phyloP scores from a whole-genome alignment of 2,329 filamentous ascomycete genomes.

The Colletotrichum viniferum region DNA sequence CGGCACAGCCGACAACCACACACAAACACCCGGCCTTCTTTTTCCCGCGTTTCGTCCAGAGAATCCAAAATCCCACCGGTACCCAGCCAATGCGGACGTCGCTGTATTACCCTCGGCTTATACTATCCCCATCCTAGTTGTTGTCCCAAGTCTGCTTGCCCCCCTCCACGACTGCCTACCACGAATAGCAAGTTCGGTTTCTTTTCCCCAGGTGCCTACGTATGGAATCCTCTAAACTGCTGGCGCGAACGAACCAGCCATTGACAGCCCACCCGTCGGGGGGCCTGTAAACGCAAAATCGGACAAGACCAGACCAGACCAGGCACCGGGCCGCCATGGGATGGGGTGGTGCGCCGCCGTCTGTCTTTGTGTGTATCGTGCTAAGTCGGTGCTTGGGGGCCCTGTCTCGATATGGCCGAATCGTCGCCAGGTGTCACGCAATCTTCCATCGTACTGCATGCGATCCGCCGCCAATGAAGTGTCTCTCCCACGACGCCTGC shows the following conservation, averaged over 20 bases:
- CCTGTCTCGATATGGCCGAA: conserved; percentile 2
- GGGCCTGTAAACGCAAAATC: background rate
- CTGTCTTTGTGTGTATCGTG: background rate
- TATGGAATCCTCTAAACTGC: background rate
- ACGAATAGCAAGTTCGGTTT: background rate
- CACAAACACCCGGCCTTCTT: conserved; percentile 3
- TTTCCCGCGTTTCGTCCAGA: conserved; percentile 20
- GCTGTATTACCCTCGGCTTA: conserved; percentile 1
- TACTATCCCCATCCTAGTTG: background rate
- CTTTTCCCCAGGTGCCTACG: background rate
- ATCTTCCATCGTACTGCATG: conserved; percentile 12
- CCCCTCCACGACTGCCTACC: background rate
- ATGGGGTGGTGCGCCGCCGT: background rate
- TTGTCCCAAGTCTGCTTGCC: background rate
- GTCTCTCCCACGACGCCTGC: background rate
- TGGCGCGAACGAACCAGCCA: background rate
- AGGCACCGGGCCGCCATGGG: conserved; percentile 4
- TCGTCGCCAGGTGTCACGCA: conserved; percentile 10
- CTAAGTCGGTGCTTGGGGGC: background rate
- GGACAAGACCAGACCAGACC: background rate
- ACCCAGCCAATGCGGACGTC: background rate
- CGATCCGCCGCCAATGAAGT: background rate
- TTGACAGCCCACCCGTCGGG: background rate
- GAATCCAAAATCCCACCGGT: background rate
- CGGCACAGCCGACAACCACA: background rate